Conservation (phyloP, 2,329 filamentous ascomycete species). For the Talaromyces pinophilus region DNA sequence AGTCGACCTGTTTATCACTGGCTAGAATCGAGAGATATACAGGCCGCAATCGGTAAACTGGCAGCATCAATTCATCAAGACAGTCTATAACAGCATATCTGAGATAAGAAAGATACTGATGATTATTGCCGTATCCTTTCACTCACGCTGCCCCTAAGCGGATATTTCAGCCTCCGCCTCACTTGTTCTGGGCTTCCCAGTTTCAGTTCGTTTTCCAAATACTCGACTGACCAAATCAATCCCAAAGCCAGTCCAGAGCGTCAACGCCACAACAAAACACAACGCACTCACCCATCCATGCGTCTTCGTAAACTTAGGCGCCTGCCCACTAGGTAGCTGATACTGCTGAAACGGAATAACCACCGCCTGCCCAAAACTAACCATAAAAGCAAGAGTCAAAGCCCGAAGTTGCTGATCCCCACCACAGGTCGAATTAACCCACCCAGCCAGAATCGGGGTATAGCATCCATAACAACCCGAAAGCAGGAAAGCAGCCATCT, state of each 20-base stretch:
- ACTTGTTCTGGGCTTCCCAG: neutral
- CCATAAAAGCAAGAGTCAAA: slow-evolving; percentile 15
- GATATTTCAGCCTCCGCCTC: neutral
- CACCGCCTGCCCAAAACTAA: neutral
- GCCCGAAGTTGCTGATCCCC: slow-evolving; percentile 21
- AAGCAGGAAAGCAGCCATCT: slow-evolving; percentile 16
- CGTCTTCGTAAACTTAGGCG: neutral
- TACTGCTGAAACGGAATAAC: neutral
- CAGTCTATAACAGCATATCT: no score
- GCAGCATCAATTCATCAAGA: no score
- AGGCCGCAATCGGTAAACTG: no score
- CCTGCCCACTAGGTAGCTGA: neutral
- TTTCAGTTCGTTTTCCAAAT: neutral
- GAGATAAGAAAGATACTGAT: no score
- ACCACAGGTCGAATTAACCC: slow-evolving; percentile 11
- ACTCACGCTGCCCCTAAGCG: neutral
- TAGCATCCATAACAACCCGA: slow-evolving; percentile 9
- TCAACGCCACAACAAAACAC: neutral
- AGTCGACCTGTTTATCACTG: no score
- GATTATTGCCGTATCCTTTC: no score
- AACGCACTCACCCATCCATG: slow-evolving; percentile 1
- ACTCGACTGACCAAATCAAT: neutral
- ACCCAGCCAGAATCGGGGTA: slow-evolving; percentile 8
- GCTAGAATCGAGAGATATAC: no score
- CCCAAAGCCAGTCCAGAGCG: neutral